Conservation (phyloP, 2,329 filamentous ascomycete species). For the Epichloe uncinata region DNA sequence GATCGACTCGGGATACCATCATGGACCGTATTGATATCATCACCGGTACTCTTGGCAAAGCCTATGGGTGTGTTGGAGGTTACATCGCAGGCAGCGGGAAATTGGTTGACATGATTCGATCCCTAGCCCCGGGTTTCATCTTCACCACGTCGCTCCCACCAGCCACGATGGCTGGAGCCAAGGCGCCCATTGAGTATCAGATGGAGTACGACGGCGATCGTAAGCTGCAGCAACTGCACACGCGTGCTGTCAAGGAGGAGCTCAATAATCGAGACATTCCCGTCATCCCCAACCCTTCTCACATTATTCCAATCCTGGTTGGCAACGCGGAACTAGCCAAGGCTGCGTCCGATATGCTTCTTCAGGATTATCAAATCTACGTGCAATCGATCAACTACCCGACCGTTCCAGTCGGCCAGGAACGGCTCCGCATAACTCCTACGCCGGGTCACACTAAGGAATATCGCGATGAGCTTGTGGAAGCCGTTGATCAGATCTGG, state of each 20-base stretch:
- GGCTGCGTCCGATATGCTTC: slow-evolving; percentile 79
- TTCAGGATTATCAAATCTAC: slow-evolving; percentile 85
- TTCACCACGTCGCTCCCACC: slow-evolving; percentile 96
- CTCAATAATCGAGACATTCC: slow-evolving; percentile 73
- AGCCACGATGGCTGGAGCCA: slow-evolving; percentile 90
- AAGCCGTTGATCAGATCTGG: slow-evolving; percentile 82
- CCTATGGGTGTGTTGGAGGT: slow-evolving; percentile 92
- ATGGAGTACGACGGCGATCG: slow-evolving; percentile 75
- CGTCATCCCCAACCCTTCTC: slow-evolving; percentile 93
- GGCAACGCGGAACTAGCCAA: slow-evolving; percentile 90
- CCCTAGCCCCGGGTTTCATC: slow-evolving; percentile 92
- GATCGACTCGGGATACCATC: slow-evolving; percentile 64
- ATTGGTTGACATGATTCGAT: slow-evolving; percentile 85
- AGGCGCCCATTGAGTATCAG: slow-evolving; percentile 88
- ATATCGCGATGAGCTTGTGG: slow-evolving; percentile 73
- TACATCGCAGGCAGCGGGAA: slow-evolving; percentile 87
- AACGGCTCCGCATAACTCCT: slow-evolving; percentile 88
- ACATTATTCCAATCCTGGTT: slow-evolving; percentile 89
- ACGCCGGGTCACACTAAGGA: slow-evolving; percentile 83
- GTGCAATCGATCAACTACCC: slow-evolving; percentile 99
- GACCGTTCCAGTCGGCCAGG: slow-evolving; percentile 94
- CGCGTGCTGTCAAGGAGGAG: slow-evolving; percentile 81
- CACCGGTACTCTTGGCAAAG: slow-evolving; percentile 92
- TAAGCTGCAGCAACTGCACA: slow-evolving; percentile 88
- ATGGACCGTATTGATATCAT: slow-evolving; percentile 98